These are phyloP conservation scores for Populus hybrid DNA, from an alignment of 441 rosid genomes.

Conservation along the genomic window DNA sequence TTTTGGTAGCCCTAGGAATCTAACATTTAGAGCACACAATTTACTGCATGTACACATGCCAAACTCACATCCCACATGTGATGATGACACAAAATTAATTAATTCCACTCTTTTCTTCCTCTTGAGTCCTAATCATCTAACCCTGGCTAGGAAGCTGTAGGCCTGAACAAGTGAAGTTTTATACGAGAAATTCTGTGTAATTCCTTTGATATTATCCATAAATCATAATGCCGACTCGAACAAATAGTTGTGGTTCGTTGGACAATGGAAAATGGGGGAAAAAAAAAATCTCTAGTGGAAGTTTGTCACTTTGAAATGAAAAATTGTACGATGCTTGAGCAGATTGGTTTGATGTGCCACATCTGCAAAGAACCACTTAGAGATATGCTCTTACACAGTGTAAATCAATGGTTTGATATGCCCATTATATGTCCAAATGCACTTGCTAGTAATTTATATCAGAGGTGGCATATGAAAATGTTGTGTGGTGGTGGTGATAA, in stretches of 20 bases:
- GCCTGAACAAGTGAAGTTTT: neutral
- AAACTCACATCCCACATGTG: slow-evolving; percentile 27
- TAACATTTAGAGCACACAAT: neutral
- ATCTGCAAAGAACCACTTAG: slow-evolving; percentile 3
- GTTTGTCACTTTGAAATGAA: neutral
- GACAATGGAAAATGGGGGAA: neutral
- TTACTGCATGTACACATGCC: slow-evolving; percentile 16
- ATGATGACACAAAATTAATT: neutral
- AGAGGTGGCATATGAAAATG: neutral
- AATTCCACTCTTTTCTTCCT: neutral
- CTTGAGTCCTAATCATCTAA: neutral
- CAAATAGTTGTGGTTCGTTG: neutral
- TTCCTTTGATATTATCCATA: neutral
- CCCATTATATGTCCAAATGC: slow-evolving; percentile 33
- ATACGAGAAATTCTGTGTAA: neutral
- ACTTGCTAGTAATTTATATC: neutral
- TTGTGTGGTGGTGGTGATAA: neutral
- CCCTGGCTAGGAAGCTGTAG: neutral
- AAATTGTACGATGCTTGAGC: neutral
- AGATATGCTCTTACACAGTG: neutral
- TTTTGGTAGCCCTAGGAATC: neutral
- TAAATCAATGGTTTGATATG: neutral
- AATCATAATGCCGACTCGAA: neutral
- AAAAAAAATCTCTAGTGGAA: neutral
- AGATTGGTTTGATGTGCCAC: neutral